Evolutionary conservation across 441 rosid species (phyloP).

Genomic region (Arabidopsis hybrid): DNA sequence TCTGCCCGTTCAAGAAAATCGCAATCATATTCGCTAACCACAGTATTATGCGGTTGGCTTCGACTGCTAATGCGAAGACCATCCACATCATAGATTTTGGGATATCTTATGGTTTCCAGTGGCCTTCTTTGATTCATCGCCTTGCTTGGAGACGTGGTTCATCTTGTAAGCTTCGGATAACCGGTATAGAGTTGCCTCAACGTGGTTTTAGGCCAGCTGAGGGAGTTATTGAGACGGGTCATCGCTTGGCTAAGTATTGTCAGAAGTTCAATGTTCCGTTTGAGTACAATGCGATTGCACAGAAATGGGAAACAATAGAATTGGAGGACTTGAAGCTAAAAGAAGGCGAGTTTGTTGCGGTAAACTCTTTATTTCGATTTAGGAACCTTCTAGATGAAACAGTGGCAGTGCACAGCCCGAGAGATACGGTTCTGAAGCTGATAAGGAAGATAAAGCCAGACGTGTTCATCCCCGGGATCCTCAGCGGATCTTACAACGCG

Average conservation of each 20-base stretch:
- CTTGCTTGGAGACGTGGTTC: slow-evolving; percentile 50
- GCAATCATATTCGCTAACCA: slow-evolving; percentile 51
- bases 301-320: slow-evolving; percentile 71
- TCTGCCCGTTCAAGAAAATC: slow-evolving; percentile 53
- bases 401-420: slow-evolving; percentile 65
- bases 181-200: slow-evolving; percentile 66
- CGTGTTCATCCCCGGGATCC: slow-evolving; percentile 57
- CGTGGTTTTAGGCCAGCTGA: slow-evolving; percentile 64
- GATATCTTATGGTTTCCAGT: slow-evolving; percentile 68
- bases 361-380: slow-evolving; percentile 73
- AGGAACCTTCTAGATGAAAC: slow-evolving; percentile 84
- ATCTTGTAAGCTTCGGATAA: slow-evolving; percentile 57
- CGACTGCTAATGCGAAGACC: slow-evolving; percentile 43
- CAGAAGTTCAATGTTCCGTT: slow-evolving; percentile 55
- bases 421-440: slow-evolving; percentile 66
- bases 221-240: slow-evolving; percentile 66
- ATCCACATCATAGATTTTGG: slow-evolving; percentile 83
- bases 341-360: slow-evolving; percentile 64
- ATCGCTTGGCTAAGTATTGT: slow-evolving; percentile 51
- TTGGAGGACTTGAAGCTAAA: slow-evolving; percentile 70
- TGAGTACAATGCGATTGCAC: slow-evolving; percentile 61
- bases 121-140: slow-evolving; percentile 57
- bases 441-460: slow-evolving; percentile 68
- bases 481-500: slow-evolving; percentile 56
- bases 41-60: slow-evolving; percentile 43